A percentile compares a stretch with the other conserved stretches of the same genome.
These are phyloP conservation scores for Cyberlindnera mrakii DNA, from an alignment of 805 yeast genomes.

Conservation along the genomic window DNA sequence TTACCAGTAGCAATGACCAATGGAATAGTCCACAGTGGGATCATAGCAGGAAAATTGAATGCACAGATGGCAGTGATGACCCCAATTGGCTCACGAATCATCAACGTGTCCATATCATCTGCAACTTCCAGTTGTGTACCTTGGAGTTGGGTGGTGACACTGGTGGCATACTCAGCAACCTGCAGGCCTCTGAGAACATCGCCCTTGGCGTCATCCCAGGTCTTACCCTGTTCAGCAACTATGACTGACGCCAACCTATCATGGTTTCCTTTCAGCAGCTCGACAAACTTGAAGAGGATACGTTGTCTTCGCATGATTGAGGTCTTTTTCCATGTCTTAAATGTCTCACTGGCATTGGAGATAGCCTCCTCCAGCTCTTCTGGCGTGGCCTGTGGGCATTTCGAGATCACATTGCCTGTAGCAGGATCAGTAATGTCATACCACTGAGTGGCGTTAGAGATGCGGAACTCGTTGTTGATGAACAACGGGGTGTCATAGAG, in stretches of 20 bases:
- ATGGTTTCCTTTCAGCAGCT: constrained; percentile 56
- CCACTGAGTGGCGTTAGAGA: constrained; percentile 46
- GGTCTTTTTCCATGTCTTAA: constrained; percentile 38
- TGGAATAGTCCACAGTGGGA: constrained; percentile 53
- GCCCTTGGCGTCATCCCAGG: constrained; percentile 70
- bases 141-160: constrained; percentile 55
- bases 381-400: constrained; percentile 65
- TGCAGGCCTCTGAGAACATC: constrained; percentile 72
- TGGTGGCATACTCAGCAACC: constrained; percentile 72
- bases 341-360: constrained; percentile 49
- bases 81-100: constrained; percentile 66
- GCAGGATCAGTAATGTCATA: constrained; percentile 71
- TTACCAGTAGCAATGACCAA: constrained; percentile 59
- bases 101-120: constrained; percentile 68
- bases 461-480: constrained; percentile 38
- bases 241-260: constrained; percentile 61
- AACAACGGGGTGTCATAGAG: constrained; percentile 48
- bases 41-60: constrained; percentile 81
- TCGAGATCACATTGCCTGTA: constrained; percentile 54
- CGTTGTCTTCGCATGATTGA: constrained; percentile 50
- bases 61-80: constrained; percentile 78
- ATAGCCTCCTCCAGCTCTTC: constrained; percentile 61
- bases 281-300: constrained; percentile 62
- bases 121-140: constrained; percentile 65
- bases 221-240: constrained; percentile 71